Percentiles rank a stretch among this genome's conserved stretches.
Conservation (phyloP, 305 asterid genomes). For the Plantago rigida region DNA sequence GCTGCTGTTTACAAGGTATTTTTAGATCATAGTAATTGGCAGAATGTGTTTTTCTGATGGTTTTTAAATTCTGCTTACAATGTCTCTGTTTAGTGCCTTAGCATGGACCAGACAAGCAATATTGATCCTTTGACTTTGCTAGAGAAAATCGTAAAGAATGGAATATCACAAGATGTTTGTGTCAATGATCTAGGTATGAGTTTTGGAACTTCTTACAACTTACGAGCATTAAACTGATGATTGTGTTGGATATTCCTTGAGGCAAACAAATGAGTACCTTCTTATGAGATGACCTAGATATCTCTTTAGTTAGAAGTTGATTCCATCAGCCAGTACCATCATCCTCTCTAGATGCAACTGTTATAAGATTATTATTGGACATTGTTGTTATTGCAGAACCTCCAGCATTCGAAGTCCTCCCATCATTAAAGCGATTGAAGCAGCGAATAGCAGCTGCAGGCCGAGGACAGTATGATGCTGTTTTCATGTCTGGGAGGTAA, state of each 20-base stretch:
- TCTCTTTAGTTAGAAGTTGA: neutral
- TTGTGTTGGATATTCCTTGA: neutral
- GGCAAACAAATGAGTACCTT: conserved; percentile 9
- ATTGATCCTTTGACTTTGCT: conserved; percentile 71
- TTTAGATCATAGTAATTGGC: conserved; percentile 6
- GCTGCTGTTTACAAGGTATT: conserved; percentile 95
- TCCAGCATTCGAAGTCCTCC: conserved; percentile 90
- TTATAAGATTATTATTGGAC: conserved; percentile 3
- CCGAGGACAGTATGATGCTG: conserved; percentile 72
- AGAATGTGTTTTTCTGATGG: conserved; percentile 8
- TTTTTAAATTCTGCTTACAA: conserved; percentile 18
- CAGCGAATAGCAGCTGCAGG: conserved; percentile 73
- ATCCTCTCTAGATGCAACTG: neutral
- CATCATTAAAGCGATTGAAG: conserved; percentile 74
- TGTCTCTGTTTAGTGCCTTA: conserved; percentile 50
- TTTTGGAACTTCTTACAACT: neutral
- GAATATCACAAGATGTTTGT: conserved; percentile 73
- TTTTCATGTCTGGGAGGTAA: conserved; percentile 96
- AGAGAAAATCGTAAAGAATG: conserved; percentile 57
- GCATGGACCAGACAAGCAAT: conserved; percentile 55
- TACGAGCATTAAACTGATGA: conserved; percentile 4
- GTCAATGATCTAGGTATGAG: conserved; percentile 69
- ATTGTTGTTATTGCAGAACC: conserved; percentile 39
- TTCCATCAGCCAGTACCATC: neutral
- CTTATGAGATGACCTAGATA: neutral